phyloP scores from a whole-genome alignment of 495 filamentous ascomycete genomes.

The Cercophora newfieldiana region DNA sequence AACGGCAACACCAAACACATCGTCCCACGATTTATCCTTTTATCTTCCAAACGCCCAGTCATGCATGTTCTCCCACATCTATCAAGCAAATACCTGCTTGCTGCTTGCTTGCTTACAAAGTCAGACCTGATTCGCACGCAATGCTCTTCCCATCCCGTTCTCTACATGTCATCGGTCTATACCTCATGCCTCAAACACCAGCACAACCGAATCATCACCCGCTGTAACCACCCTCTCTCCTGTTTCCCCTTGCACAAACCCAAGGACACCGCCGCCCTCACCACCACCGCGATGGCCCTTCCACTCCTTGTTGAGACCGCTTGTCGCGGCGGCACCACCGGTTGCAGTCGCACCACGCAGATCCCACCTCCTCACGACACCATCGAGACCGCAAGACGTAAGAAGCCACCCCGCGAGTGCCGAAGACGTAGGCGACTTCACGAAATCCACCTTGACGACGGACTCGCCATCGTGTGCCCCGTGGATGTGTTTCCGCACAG shows the following conservation, averaged over 20 bases:
- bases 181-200: slow-evolving; percentile 63
- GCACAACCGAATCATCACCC: slow-evolving; percentile 76
- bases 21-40: neutral
- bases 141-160: neutral
- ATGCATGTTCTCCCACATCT: neutral
- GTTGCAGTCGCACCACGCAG: slow-evolving; percentile 71
- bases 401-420: slow-evolving; percentile 56
- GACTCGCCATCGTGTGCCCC: slow-evolving; percentile 80
- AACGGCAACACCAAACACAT: no score
- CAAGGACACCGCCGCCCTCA: slow-evolving; percentile 85
- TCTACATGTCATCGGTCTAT: neutral
- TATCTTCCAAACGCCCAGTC: slow-evolving; percentile 2
- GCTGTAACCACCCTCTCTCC: slow-evolving; percentile 78
- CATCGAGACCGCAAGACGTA: slow-evolving; percentile 83
- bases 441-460: slow-evolving; percentile 91
- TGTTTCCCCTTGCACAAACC: slow-evolving; percentile 73
- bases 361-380: slow-evolving; percentile 85
- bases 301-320: slow-evolving; percentile 75
- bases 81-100: slow-evolving; percentile 1
- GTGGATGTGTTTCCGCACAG: slow-evolving; percentile 72
- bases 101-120: neutral
- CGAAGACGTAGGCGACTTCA: slow-evolving; percentile 43
- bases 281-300: slow-evolving; percentile 73
- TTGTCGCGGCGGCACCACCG: slow-evolving; percentile 41
- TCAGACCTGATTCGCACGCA: neutral